Percentiles rank a stretch among this genome's conserved stretches.
phyloP scores from a whole-genome alignment of 2,329 filamentous ascomycete species.

The Fusarium phyllophilum region DNA sequence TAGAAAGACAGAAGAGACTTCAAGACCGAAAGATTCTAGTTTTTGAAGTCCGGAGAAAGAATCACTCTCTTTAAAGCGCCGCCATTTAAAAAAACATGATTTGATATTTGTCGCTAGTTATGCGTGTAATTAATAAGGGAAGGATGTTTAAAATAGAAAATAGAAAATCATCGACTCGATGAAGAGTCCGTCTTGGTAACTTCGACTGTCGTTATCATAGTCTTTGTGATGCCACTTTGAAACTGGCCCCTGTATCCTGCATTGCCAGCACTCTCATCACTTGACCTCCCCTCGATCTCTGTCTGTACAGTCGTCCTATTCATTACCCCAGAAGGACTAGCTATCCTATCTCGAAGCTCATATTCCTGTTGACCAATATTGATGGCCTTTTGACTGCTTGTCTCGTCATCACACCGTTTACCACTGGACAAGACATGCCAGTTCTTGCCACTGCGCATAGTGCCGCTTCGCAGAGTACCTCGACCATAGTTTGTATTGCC shows the following conservation, averaged over 20 bases:
- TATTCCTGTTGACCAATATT: conserved; percentile 38
- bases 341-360: conserved; percentile 42
- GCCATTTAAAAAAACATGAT: neutral
- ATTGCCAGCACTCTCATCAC: conserved; percentile 39
- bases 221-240: conserved; percentile 43
- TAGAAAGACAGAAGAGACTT: neutral
- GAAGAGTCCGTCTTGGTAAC: conserved; percentile 12
- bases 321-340: conserved; percentile 3
- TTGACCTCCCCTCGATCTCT: conserved; percentile 35
- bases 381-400: conserved; percentile 46
- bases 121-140: too few relatives aligned
- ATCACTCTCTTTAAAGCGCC: neutral
- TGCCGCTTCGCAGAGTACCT: conserved; percentile 39
- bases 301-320: conserved; percentile 37
- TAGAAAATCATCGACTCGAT: neutral
- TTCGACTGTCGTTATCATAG: conserved; percentile 43
- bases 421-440: conserved; percentile 40
- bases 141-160: neutral
- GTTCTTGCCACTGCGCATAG: conserved; percentile 35
- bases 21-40: too few relatives aligned
- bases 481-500: conserved; percentile 40
- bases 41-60: neutral
- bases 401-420: conserved; percentile 36
- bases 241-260: conserved; percentile 2
- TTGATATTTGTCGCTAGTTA: neutral